These are phyloP conservation scores for Croton setiger DNA, from an alignment of 441 rosid genomes.

Conservation along the genomic window DNA sequence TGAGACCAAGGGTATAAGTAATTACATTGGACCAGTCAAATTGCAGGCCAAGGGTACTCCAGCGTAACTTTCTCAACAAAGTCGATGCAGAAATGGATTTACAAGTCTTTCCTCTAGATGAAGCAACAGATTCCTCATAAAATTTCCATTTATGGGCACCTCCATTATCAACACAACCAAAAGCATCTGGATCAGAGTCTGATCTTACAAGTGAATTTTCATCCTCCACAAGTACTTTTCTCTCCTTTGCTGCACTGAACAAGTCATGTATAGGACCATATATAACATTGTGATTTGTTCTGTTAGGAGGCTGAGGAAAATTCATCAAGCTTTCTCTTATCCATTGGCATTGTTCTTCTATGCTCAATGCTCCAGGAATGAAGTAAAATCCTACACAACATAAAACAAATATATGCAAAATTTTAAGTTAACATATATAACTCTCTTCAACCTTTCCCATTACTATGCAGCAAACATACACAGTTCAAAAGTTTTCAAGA, in stretches of 20 bases:
- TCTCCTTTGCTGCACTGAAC: slow-evolving; percentile 48
- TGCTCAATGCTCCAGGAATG: slow-evolving; percentile 61
- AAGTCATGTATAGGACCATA: slow-evolving; percentile 71
- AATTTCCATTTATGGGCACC: slow-evolving; percentile 50
- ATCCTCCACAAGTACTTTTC: slow-evolving; percentile 54
- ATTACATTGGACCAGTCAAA: slow-evolving; percentile 91
- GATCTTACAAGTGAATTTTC: slow-evolving; percentile 16
- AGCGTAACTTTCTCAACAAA: slow-evolving; percentile 70
- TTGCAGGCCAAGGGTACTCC: slow-evolving; percentile 94
- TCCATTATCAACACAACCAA: slow-evolving; percentile 24
- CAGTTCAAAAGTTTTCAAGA: background rate
- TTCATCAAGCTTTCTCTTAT: slow-evolving; percentile 65
- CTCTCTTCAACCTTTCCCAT: background rate
- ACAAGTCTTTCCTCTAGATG: slow-evolving; percentile 31
- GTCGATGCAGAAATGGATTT: slow-evolving; percentile 44
- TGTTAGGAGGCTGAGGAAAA: slow-evolving; percentile 86
- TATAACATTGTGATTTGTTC: slow-evolving; percentile 82
- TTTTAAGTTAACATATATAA: no score
- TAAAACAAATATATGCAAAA: background rate
- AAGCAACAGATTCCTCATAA: slow-evolving; percentile 34
- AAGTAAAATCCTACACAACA: slow-evolving; percentile 75
- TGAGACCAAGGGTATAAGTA: background rate
- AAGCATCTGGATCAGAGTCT: slow-evolving; percentile 30
- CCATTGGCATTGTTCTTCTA: slow-evolving; percentile 80
- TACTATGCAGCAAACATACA: background rate